Conservation (phyloP, 2,329 filamentous ascomycete species). For the Emergomyces orientalis region DNA sequence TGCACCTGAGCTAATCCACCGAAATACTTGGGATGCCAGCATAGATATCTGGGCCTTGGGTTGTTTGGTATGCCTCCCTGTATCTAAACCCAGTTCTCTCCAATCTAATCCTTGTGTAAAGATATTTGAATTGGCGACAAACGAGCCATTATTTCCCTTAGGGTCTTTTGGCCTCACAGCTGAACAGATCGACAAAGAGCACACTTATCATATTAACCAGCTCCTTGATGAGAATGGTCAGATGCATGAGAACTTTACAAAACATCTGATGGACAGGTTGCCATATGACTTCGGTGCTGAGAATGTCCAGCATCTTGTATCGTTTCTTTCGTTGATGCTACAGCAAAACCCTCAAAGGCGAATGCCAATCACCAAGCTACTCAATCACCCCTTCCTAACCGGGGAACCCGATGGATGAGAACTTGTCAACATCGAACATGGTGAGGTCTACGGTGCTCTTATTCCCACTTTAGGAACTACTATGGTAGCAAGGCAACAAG, state of each 20-base stretch:
- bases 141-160: constrained; percentile 17
- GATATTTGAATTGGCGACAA: constrained; percentile 20
- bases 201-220: constrained; percentile 9
- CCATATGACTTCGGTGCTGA: constrained; percentile 14
- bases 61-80: constrained; percentile 17
- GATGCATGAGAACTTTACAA: constrained; percentile 10
- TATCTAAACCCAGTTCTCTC: constrained; percentile 5
- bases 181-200: constrained; percentile 14
- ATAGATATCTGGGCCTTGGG: constrained; percentile 20
- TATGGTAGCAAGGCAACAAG: not conserved
- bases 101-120: constrained; percentile 9
- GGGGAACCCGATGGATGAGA: constrained; percentile 1
- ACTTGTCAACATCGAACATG: constrained; percentile 1
- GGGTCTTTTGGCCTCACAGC: constrained; percentile 14
- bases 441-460: constrained; percentile 4
- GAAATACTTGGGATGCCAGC: constrained; percentile 12
- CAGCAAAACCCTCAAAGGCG: constrained; percentile 11
- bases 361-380: constrained; percentile 9
- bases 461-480: not conserved
- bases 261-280: constrained; percentile 14
- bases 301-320: constrained; percentile 13
- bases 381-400: constrained; percentile 12
- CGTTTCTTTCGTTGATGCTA: constrained; percentile 15
- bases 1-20: constrained; percentile 17
- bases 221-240: constrained; percentile 8